Percentiles rank a stretch among this genome's conserved stretches.
phyloP scores from a whole-genome alignment of 2,329 filamentous ascomycete species.

The Paraphaeosphaeria minitans region DNA sequence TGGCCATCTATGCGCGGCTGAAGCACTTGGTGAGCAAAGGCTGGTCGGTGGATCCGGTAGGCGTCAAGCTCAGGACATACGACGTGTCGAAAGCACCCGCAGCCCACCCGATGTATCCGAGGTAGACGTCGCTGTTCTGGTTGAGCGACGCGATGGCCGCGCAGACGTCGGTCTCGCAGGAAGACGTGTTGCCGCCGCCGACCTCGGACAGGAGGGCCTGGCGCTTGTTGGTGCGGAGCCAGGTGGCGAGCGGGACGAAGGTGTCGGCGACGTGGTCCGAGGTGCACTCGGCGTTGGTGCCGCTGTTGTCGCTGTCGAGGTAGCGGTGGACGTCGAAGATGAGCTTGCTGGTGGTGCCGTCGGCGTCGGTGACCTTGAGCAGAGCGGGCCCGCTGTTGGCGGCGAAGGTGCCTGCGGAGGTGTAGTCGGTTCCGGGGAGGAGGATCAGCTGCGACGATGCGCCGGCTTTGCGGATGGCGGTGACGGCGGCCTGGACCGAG shows the following conservation, averaged over 20 bases:
- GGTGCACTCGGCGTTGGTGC: background rate
- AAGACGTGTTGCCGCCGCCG: too few species aligned
- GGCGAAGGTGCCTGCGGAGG: background rate
- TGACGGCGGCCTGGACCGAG: background rate
- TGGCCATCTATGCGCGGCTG: too few species aligned
- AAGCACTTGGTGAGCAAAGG: too few species aligned
- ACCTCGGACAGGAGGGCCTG: too few species aligned
- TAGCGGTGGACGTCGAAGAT: constrained; percentile 5
- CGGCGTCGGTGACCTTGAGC: background rate
- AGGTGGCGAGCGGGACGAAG: too few species aligned
- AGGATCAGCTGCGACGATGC: background rate
- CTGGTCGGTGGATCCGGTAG: too few species aligned
- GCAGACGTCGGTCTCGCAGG: background rate
- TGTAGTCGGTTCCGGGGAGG: background rate
- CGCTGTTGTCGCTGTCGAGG: background rate
- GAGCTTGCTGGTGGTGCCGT: background rate
- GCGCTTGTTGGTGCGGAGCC: too few species aligned
- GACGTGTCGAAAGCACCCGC: background rate
- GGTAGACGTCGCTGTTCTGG: constrained; percentile 1
- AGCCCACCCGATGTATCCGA: background rate
- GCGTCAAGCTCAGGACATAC: background rate
- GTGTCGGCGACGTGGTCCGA: background rate
- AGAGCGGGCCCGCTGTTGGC: too few species aligned
- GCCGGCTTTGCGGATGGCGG: background rate
- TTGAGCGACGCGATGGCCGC: background rate